phyloP scores from a whole-genome alignment of 192 early-diverging fungal species.

The Dissophora globulifera region DNA sequence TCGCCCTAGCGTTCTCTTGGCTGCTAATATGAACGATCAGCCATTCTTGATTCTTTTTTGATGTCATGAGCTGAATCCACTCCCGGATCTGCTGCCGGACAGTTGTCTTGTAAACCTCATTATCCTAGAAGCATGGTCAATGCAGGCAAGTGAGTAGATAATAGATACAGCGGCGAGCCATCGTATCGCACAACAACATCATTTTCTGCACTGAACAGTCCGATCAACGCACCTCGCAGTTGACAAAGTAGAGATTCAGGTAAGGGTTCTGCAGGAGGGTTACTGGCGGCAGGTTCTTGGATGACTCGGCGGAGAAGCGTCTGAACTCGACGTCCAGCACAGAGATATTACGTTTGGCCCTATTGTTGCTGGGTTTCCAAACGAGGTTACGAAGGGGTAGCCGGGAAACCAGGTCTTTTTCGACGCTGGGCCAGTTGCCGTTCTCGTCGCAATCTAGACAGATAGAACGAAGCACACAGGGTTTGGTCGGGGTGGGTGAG shows the following conservation, averaged over 20 bases:
- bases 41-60: constrained; percentile 92
- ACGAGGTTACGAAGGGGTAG: constrained; percentile 83
- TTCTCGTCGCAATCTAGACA: constrained; percentile 65
- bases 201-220: too few relatives aligned
- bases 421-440: constrained; percentile 72
- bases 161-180: too few relatives aligned
- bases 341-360: constrained; percentile 68
- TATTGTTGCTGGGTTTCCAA: constrained; percentile 79
- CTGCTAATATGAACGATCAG: constrained; percentile 81
- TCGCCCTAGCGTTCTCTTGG: constrained; percentile 57
- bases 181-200: too few relatives aligned
- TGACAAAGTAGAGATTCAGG: constrained; percentile 84
- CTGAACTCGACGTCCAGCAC: constrained; percentile 69
- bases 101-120: constrained; percentile 75
- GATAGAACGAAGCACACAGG: neutral
- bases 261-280: constrained; percentile 68
- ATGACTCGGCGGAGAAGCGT: constrained; percentile 57
- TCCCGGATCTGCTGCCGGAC: constrained; percentile 76
- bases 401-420: constrained; percentile 70
- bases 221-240: constrained; percentile 71
- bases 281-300: constrained; percentile 54
- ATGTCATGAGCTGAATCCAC: constrained; percentile 78
- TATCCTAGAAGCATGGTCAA: too few relatives aligned
- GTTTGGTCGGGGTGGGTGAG: too few relatives aligned
- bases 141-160: too few relatives aligned